A percentile compares a stretch with the other conserved stretches of the same genome.
phyloP scores from a whole-genome alignment of 2,329 filamentous ascomycete species.

The Arthrobotrys conoides region DNA sequence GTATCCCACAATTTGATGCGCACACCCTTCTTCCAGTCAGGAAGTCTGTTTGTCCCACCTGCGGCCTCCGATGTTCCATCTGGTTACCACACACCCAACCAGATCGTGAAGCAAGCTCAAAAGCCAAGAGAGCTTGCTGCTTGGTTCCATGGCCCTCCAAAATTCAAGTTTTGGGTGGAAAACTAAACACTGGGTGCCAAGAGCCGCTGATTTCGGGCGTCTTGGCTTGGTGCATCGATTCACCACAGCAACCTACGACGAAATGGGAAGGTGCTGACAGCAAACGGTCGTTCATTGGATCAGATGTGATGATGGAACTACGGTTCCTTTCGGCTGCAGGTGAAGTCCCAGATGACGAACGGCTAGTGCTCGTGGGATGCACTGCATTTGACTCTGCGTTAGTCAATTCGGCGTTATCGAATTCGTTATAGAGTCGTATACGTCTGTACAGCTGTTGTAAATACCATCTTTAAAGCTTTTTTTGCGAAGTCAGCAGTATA shows the following conservation, averaged over 20 bases:
- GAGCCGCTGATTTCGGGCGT: slow-evolving; percentile 14
- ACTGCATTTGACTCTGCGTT: background rate
- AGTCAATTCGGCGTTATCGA: background rate
- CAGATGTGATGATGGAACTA: background rate
- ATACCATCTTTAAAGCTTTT: no score
- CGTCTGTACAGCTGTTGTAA: no score
- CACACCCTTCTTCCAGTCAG: slow-evolving; percentile 24
- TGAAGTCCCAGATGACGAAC: slow-evolving; percentile 1
- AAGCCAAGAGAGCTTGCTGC: slow-evolving; percentile 31
- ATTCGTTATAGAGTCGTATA: background rate
- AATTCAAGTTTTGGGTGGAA: slow-evolving; percentile 18
- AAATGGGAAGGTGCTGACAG: slow-evolving; percentile 52
- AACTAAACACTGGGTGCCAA: slow-evolving; percentile 32
- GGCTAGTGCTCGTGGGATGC: background rate
- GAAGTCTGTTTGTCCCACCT: slow-evolving; percentile 44
- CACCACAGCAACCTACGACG: slow-evolving; percentile 57
- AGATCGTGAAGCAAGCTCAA: slow-evolving; percentile 28
- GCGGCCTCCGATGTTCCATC: slow-evolving; percentile 48
- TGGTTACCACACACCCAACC: slow-evolving; percentile 29
- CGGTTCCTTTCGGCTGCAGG: slow-evolving; percentile 14
- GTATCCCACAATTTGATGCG: slow-evolving; percentile 27
- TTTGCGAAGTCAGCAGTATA: no score
- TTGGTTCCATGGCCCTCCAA: slow-evolving; percentile 30
- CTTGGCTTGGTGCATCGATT: slow-evolving; percentile 30
- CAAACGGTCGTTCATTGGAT: slow-evolving; percentile 38